These are phyloP conservation scores for Spathaspora passalidarum DNA, from an alignment of 805 yeast genomes.

Conservation along the genomic window DNA sequence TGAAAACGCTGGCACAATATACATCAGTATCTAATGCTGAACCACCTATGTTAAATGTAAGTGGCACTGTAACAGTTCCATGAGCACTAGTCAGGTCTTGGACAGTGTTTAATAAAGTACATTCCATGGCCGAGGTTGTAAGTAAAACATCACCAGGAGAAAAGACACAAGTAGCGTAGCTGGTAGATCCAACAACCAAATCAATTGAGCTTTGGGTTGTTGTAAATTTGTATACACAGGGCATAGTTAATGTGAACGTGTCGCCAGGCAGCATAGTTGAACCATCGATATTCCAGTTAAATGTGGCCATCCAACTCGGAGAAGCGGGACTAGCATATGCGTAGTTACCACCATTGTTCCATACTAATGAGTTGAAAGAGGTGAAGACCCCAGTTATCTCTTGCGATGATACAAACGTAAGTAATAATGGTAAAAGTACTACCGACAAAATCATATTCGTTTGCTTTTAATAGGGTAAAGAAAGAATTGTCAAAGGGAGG, in stretches of 20 bases:
- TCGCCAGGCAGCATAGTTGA: constrained; percentile 19
- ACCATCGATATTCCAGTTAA: constrained; percentile 21
- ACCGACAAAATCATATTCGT: too few relatives aligned
- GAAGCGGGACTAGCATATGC: constrained; percentile 1
- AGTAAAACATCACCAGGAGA: constrained; percentile 15
- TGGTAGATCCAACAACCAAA: constrained; percentile 10
- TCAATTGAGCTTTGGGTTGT: constrained; percentile 10
- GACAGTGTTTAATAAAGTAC: constrained; percentile 11
- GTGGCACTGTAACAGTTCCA: constrained; percentile 14
- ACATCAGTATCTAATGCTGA: constrained; percentile 11
- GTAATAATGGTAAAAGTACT: too few relatives aligned
- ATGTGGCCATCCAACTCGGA: constrained; percentile 17
- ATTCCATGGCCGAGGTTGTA: constrained; percentile 11
- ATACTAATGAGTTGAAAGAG: constrained; percentile 11
- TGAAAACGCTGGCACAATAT: constrained; percentile 10
- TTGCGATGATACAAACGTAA: too few relatives aligned
- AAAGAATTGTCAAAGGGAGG: too few relatives aligned
- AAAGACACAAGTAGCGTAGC: constrained; percentile 22
- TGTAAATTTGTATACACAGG: constrained; percentile 25
- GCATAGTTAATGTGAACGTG: constrained; percentile 23
- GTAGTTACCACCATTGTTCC: constrained; percentile 8
- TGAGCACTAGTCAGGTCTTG: constrained; percentile 3
- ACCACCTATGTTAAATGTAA: constrained; percentile 16
- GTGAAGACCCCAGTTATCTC: constrained; percentile 21
- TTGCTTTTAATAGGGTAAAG: too few relatives aligned